Conservation (phyloP, 1,284 basidiomycete genomes). For the Trichosporon coremiiforme region DNA sequence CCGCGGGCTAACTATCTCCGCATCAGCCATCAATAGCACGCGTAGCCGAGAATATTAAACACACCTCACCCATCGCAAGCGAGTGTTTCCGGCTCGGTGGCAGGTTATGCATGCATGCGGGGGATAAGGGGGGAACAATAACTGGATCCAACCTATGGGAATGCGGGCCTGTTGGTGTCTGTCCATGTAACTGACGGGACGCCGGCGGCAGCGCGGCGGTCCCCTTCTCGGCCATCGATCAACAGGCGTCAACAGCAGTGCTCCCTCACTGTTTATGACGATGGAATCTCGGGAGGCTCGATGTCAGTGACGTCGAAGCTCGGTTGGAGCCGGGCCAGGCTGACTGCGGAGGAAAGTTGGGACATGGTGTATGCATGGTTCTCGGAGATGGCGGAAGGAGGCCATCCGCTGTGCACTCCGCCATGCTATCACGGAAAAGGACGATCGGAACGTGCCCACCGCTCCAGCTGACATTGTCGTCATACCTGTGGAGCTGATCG, state of each 20-base stretch:
- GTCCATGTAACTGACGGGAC: background rate
- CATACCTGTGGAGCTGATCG: slow-evolving; percentile 4
- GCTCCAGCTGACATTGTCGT: background rate
- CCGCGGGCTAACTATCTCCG: background rate
- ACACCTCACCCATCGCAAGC: background rate
- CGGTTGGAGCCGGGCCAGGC: background rate
- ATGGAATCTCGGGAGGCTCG: background rate
- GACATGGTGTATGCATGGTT: background rate
- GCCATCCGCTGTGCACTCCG: background rate
- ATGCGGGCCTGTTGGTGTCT: background rate
- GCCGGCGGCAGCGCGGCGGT: background rate
- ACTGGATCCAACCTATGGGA: background rate
- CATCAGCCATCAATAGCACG: background rate
- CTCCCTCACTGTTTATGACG: background rate
- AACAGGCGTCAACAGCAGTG: background rate
- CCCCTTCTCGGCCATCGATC: too few relatives aligned
- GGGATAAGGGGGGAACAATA: background rate
- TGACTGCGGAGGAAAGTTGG: slow-evolving; percentile 1
- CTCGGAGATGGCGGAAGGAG: background rate
- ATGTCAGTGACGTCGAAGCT: background rate
- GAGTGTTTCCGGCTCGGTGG: background rate
- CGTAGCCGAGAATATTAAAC: background rate
- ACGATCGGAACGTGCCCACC: background rate
- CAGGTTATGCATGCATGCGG: background rate
- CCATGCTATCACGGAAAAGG: background rate